Percentiles rank a stretch among this genome's conserved stretches.
Evolutionary conservation across 306 rosid species (phyloP).

Genomic region (Dalbergia cultrata): DNA sequence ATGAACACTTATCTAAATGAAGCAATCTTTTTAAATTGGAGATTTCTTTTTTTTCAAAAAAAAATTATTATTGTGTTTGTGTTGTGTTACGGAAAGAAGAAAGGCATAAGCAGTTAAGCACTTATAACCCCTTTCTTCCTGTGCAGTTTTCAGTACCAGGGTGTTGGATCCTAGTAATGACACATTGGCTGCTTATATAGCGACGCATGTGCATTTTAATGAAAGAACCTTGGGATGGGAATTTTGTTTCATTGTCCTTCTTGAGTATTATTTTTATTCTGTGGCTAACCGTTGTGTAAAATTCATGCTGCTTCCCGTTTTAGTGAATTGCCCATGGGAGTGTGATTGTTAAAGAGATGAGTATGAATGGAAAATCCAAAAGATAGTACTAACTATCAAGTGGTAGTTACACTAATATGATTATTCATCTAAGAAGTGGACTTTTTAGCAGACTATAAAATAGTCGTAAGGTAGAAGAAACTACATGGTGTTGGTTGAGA

Average conservation of each 20-base stretch:
- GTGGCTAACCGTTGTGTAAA: constrained; percentile 37
- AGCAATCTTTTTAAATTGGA: constrained; percentile 1
- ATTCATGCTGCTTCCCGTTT: constrained; percentile 20
- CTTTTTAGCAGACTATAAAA: not conserved
- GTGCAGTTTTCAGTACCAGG: not conserved
- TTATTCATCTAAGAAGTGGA: not conserved
- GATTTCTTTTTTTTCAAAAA: not conserved
- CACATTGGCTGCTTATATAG: constrained; percentile 27
- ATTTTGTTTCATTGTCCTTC: not conserved
- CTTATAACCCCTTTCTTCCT: not conserved
- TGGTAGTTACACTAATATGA: not conserved
- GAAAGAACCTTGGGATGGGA: not conserved
- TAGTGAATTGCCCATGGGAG: constrained; percentile 9
- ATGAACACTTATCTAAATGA: constrained; percentile 14
- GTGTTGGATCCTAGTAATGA: constrained; percentile 35
- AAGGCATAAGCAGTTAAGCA: not conserved
- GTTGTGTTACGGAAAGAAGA: not conserved
- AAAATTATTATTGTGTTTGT: not conserved
- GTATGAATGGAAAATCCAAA: not conserved
- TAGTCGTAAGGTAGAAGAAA: constrained; percentile 40
- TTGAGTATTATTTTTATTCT: not conserved
- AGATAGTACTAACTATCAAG: not conserved
- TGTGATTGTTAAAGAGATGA: not conserved
- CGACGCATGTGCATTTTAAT: constrained; percentile 24
- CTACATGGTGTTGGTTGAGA: constrained; percentile 30